A percentile compares a stretch with the other conserved stretches of the same genome.
Evolutionary conservation across 108 stramenopile genomes (phyloP).

Genomic region (Pseudonitzschia multiseries): DNA sequence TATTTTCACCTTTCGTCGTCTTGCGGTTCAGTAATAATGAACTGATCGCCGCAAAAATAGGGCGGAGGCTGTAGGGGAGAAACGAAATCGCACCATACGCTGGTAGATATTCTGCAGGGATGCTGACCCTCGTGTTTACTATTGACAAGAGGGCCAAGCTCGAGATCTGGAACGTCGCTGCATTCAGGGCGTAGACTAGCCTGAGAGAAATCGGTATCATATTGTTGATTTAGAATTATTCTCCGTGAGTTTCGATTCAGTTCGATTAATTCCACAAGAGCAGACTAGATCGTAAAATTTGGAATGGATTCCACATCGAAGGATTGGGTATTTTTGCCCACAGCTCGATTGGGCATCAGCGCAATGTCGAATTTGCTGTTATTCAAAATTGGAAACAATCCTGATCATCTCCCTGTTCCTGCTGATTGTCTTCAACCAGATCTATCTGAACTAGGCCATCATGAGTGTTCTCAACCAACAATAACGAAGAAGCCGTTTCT

Average conservation of each 20-base stretch:
- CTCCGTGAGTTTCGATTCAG: background rate
- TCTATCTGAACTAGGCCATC: too few species aligned
- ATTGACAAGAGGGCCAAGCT: conserved; percentile 44
- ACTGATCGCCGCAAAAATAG: conserved; percentile 45
- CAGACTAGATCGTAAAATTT: background rate
- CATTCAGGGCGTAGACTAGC: conserved; percentile 4
- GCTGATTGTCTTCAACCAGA: too few species aligned
- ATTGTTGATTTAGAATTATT: background rate
- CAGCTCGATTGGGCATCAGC: too few species aligned
- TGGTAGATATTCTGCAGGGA: conserved; percentile 46
- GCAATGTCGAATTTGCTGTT: too few species aligned
- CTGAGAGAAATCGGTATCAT: conserved; percentile 9
- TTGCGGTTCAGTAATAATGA: conserved; percentile 12
- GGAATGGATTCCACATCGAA: too few species aligned
- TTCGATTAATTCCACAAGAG: background rate
- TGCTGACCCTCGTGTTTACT: conserved; percentile 45
- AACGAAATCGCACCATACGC: conserved; percentile 59
- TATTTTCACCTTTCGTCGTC: background rate
- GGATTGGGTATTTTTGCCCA: too few species aligned
- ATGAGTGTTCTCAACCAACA: too few species aligned
- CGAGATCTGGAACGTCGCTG: conserved; percentile 5
- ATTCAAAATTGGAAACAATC: too few species aligned
- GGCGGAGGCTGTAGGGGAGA: conserved; percentile 56
- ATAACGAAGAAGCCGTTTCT: too few species aligned
- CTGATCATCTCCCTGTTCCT: too few species aligned